Percentiles rank a stretch among this genome's conserved stretches.
Conservation (phyloP, 108 stramenopile species). For the Fragilaria radians region DNA sequence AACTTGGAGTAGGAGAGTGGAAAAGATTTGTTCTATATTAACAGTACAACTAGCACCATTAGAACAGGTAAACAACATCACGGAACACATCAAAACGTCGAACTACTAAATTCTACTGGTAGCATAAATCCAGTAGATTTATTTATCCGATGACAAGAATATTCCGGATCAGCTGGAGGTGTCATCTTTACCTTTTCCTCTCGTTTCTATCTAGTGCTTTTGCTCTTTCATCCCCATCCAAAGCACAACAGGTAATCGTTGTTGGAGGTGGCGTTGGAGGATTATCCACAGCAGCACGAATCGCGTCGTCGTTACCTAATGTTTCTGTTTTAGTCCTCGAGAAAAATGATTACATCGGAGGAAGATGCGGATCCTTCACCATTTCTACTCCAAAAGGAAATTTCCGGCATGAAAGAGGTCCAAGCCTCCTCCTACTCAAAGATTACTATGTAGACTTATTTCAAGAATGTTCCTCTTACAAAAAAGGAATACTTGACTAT, state of each 20-base stretch:
- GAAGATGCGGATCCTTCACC: conserved; percentile 66
- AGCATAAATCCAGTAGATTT: too few species aligned
- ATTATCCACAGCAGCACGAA: conserved; percentile 50
- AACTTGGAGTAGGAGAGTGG: too few species aligned
- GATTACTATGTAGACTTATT: conserved; percentile 57
- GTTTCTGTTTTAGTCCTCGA: conserved; percentile 48
- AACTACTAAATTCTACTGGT: too few species aligned
- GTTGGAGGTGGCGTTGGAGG: conserved; percentile 71
- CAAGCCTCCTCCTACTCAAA: conserved; percentile 56
- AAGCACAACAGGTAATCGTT: conserved; percentile 24
- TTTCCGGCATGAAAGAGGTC: conserved; percentile 80
- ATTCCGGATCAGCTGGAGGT: too few species aligned
- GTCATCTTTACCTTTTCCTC: too few species aligned
- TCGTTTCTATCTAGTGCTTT: too few species aligned
- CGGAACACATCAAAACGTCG: too few species aligned
- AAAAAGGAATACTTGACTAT: conserved; percentile 30
- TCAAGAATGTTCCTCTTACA: conserved; percentile 24
- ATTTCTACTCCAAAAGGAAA: conserved; percentile 24
- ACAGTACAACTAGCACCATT: too few species aligned
- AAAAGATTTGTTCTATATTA: too few species aligned
- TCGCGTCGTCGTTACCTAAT: conserved; percentile 17
- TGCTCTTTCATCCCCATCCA: not conserved
- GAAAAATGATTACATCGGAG: conserved; percentile 51
- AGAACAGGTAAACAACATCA: too few species aligned
- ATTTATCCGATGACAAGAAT: too few species aligned